Percentiles rank a stretch among this genome's conserved stretches.
These are phyloP conservation scores for Clonostachys byssicola DNA, from an alignment of 2,329 filamentous ascomycete species.

Conservation along the genomic window DNA sequence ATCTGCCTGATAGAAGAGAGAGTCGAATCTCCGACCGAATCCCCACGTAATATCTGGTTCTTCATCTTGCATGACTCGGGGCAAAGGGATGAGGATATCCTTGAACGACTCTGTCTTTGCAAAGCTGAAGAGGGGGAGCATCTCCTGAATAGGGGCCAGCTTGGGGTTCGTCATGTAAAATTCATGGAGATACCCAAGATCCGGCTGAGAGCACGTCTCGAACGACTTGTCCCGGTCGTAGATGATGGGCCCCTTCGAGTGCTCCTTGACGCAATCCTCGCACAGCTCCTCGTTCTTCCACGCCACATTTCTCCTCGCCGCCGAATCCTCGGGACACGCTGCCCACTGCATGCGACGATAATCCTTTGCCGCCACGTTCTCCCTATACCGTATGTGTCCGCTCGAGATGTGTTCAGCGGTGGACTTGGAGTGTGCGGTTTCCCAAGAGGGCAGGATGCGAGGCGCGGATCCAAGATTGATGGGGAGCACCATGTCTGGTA, in stretches of 20 bases:
- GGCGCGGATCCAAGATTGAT: slow-evolving; percentile 63
- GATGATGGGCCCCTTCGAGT: slow-evolving; percentile 65
- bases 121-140: slow-evolving; percentile 73
- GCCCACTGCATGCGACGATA: slow-evolving; percentile 35
- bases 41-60: slow-evolving; percentile 33
- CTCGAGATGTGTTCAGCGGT: not conserved
- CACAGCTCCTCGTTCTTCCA: slow-evolving; percentile 66
- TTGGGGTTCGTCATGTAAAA: slow-evolving; percentile 64
- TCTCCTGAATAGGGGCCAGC: slow-evolving; percentile 55
- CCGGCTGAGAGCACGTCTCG: slow-evolving; percentile 73
- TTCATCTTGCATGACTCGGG: slow-evolving; percentile 25
- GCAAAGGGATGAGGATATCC: slow-evolving; percentile 72
- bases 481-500: slow-evolving; percentile 80
- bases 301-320: slow-evolving; percentile 49
- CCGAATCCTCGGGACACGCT: slow-evolving; percentile 60
- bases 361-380: slow-evolving; percentile 14
- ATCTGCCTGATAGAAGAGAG: slow-evolving; percentile 72
- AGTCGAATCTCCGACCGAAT: slow-evolving; percentile 60
- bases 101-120: slow-evolving; percentile 68
- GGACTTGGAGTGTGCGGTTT: slow-evolving; percentile 35
- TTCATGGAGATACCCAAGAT: slow-evolving; percentile 69
- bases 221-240: slow-evolving; percentile 60
- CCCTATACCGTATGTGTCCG: not conserved
- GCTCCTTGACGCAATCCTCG: slow-evolving; percentile 54
- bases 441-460: slow-evolving; percentile 49